These are phyloP conservation scores for Vitis riparia DNA, from an alignment of 164 flowering plant species.

Conservation along the genomic window DNA sequence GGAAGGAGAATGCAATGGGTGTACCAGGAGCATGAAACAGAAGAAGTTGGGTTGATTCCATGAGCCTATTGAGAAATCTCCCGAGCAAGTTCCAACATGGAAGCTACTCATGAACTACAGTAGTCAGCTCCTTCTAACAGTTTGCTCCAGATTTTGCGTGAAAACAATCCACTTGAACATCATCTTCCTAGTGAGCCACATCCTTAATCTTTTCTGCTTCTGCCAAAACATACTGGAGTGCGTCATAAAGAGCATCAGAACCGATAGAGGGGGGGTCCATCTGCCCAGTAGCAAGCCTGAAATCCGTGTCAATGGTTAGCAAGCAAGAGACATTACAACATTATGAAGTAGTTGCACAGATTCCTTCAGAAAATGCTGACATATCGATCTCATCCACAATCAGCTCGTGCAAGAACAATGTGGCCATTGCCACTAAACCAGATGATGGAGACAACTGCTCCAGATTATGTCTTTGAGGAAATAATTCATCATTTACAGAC, in stretches of 20 bases:
- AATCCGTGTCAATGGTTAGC: too few relatives aligned
- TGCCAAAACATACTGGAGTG: conserved; percentile 76
- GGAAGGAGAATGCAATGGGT: conserved; percentile 21
- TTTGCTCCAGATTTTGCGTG: conserved; percentile 73
- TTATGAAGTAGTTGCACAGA: too few relatives aligned
- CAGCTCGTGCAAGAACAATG: too few relatives aligned
- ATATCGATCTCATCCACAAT: too few relatives aligned
- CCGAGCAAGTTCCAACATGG: conserved; percentile 95
- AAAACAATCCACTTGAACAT: conserved; percentile 80
- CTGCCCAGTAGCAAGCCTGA: background rate
- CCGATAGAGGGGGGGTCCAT: conserved; percentile 93
- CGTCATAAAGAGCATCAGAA: conserved; percentile 74
- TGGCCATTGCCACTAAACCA: too few relatives aligned
- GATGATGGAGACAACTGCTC: too few relatives aligned
- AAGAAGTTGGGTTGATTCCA: conserved; percentile 48
- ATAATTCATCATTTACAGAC: too few relatives aligned
- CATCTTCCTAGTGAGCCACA: conserved; percentile 88
- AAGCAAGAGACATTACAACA: too few relatives aligned
- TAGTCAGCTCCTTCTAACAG: conserved; percentile 94
- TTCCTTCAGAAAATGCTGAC: too few relatives aligned
- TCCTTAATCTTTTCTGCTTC: conserved; percentile 64
- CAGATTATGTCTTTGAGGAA: too few relatives aligned
- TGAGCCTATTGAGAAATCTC: conserved; percentile 95
- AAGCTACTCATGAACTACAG: conserved; percentile 93
- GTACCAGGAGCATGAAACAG: conserved; percentile 5